Conservation (phyloP, 2,329 filamentous ascomycete species). For the Dactylellina sp. region DNA sequence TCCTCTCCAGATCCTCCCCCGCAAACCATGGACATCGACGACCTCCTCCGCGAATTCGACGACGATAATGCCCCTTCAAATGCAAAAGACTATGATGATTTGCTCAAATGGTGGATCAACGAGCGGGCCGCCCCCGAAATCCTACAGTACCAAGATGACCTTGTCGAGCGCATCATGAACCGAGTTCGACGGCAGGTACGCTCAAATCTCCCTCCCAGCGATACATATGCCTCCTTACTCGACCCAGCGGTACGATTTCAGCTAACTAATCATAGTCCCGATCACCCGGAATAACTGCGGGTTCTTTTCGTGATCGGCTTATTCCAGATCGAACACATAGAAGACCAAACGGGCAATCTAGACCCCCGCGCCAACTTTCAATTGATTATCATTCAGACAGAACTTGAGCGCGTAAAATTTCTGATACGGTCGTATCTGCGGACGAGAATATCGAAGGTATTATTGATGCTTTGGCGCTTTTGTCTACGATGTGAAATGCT, state of each 20-base stretch:
- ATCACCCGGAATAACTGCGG: conserved; percentile 14
- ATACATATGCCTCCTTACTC: background rate
- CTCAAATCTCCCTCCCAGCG: background rate
- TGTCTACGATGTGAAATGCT: background rate
- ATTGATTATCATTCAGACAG: conserved; percentile 94
- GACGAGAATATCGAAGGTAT: conserved; percentile 85
- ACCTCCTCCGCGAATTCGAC: conserved; percentile 81
- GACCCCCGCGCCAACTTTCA: conserved; percentile 92
- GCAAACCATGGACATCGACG: conserved; percentile 77
- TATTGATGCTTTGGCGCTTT: conserved; percentile 60
- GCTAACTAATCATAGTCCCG: conserved; percentile 57
- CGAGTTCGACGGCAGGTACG: conserved; percentile 73
- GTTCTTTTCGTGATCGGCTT: background rate
- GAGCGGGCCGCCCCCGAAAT: conserved; percentile 91
- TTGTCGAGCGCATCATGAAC: conserved; percentile 85
- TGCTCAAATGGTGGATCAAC: conserved; percentile 90
- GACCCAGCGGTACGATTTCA: conserved; percentile 51
- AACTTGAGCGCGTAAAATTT: conserved; percentile 93
- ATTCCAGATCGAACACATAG: conserved; percentile 73
- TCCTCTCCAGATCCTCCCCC: background rate
- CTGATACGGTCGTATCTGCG: conserved; percentile 85
- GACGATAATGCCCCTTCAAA: conserved; percentile 69
- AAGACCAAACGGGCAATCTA: conserved; percentile 83
- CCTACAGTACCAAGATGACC: conserved; percentile 78
- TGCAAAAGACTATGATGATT: conserved; percentile 81